Evolutionary conservation across 768 basidiomycete genomes (phyloP).

Genomic region (Lentinula sp.): DNA sequence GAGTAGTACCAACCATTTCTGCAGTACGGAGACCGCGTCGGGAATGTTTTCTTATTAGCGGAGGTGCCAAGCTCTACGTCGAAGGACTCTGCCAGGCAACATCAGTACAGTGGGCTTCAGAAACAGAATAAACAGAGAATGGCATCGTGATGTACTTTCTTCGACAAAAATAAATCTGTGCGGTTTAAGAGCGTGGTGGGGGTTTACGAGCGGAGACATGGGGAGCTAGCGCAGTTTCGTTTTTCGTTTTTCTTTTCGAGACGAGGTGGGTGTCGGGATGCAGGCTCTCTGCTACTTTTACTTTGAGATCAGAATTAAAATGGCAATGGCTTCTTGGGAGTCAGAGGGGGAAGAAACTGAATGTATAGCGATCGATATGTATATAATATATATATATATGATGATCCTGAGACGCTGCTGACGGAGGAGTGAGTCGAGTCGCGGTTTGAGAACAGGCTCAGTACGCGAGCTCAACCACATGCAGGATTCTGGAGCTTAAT

Average conservation of each 20-base stretch:
- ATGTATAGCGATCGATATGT: background rate
- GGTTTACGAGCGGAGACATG: background rate
- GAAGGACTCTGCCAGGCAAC: background rate
- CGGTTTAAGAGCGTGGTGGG: background rate
- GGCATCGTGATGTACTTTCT: background rate
- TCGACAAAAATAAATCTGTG: background rate
- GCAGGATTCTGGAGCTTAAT: too few relatives aligned
- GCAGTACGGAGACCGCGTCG: background rate
- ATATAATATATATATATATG: too few relatives aligned
- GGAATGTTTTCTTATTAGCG: background rate
- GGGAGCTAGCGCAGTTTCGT: too few relatives aligned
- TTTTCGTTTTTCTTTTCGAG: too few relatives aligned
- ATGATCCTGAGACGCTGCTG: background rate
- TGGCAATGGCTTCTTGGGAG: background rate
- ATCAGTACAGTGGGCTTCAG: too few relatives aligned
- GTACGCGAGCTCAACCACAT: too few relatives aligned
- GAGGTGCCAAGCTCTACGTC: background rate
- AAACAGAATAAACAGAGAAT: background rate
- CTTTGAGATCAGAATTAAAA: background rate
- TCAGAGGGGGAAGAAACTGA: background rate
- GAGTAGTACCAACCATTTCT: background rate
- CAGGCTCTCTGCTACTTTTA: background rate
- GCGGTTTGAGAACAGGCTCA: too few relatives aligned
- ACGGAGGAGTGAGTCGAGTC: background rate
- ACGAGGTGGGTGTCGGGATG: too few relatives aligned